Conservation (phyloP, 352 stramenopile genomes). For the Pythium volutum region DNA sequence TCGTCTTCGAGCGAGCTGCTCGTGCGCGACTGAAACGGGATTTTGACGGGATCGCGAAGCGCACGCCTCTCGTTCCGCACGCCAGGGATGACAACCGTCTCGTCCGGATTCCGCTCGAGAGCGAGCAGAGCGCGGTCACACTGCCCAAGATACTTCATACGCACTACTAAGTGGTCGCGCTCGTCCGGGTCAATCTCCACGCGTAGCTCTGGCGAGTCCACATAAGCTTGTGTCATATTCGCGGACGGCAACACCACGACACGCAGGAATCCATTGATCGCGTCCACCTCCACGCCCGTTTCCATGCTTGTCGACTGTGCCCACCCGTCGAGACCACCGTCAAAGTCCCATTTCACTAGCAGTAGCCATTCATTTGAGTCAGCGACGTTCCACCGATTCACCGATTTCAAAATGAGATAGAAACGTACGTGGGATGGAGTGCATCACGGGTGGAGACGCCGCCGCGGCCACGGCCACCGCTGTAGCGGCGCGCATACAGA, state of each 20-base stretch:
- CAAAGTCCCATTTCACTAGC: conserved; percentile 60
- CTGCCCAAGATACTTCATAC: conserved; percentile 58
- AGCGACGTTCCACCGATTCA: neutral
- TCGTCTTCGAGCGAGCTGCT: conserved; percentile 31
- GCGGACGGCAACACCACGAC: conserved; percentile 41
- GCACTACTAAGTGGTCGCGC: conserved; percentile 50
- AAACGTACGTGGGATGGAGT: conserved; percentile 35
- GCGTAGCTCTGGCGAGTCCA: conserved; percentile 58
- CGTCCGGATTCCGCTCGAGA: conserved; percentile 40
- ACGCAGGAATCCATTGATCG: conserved; percentile 37
- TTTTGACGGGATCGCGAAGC: conserved; percentile 46
- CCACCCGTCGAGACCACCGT: conserved; percentile 57
- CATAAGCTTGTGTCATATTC: conserved; percentile 36
- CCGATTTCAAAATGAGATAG: neutral
- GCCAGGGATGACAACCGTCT: conserved; percentile 32
- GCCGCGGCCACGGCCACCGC: neutral
- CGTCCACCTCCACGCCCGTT: conserved; percentile 63
- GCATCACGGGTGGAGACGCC: conserved; percentile 28
- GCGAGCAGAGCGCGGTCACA: conserved; percentile 56
- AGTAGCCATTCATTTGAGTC: neutral
- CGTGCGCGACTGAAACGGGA: conserved; percentile 45
- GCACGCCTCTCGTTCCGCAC: conserved; percentile 23
- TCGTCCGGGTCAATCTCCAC: conserved; percentile 48
- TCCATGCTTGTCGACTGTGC: conserved; percentile 56
- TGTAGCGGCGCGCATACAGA: neutral